These are phyloP conservation scores for Hemerocallis citrina DNA, from an alignment of 106 monocot genomes.

Conservation along the genomic window DNA sequence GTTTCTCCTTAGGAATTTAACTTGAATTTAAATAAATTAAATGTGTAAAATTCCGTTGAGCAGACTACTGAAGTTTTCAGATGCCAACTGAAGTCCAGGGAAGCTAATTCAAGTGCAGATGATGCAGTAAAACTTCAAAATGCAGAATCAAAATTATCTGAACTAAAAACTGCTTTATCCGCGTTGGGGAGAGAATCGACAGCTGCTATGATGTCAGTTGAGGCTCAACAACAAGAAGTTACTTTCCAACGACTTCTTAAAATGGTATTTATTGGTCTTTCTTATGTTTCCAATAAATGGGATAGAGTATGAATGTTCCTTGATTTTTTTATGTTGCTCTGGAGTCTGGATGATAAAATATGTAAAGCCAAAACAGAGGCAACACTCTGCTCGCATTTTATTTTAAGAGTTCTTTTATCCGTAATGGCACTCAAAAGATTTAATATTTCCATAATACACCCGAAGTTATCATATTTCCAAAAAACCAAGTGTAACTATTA, in stretches of 20 bases:
- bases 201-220: slow-evolving; percentile 79
- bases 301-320: not conserved
- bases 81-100: slow-evolving; percentile 64
- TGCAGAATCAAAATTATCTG: slow-evolving; percentile 75
- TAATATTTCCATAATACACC: too few species aligned
- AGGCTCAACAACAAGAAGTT: slow-evolving; percentile 64
- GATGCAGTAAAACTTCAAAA: slow-evolving; percentile 53
- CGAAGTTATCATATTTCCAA: too few species aligned
- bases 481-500: too few species aligned
- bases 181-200: slow-evolving; percentile 88
- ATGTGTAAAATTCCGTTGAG: not conserved
- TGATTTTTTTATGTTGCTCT: not conserved
- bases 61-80: slow-evolving; percentile 76
- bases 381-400: too few species aligned
- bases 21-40: not conserved
- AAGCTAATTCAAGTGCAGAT: slow-evolving; percentile 38
- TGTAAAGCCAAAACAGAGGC: too few species aligned
- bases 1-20: not conserved
- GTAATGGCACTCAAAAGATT: too few species aligned
- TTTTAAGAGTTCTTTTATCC: too few species aligned
- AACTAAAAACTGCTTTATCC: slow-evolving; percentile 49
- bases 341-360: too few species aligned
- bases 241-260: slow-evolving; percentile 71
- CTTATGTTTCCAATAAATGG: not conserved
- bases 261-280: slow-evolving; percentile 51